Base-by-base conservation (phyloP, 2,329 filamentous ascomycete genomes). In the Cryphonectria radicalis region DNA sequence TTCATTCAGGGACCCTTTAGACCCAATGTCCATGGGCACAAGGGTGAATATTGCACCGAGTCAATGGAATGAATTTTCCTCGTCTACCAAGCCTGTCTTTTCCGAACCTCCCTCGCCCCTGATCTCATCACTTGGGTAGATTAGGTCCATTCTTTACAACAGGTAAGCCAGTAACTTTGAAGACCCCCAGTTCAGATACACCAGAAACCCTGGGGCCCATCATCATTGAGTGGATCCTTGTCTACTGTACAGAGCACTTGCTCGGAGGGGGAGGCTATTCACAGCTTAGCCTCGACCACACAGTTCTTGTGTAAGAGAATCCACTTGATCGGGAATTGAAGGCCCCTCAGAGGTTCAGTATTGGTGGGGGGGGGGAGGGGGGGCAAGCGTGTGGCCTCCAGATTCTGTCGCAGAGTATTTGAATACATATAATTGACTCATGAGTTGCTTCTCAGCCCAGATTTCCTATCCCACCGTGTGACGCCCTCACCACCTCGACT, bases 281-380 rank as follows among this genome's bases (percentile, higher is more conserved):
- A 40, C 64, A 66, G 64, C 35, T 17, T 66, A 66, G 64, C 57
- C 67, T 63, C 22, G 19, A 11, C 42, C n/a, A 14, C 43, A 28
- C 59, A 55, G 57, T 57, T 69, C 60, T 64, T 35, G 19, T 32
- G 72, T 69, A 73, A 73, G 57, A 67, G 66, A 71, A 69, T 73
- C 69, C 72, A 71, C 72, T 62, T 55, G 50, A 17, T 25, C 28
- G 22, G 67, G 65, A 65, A 64, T 63, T 57, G 62, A 63, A 57
- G 32, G 65, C 50, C 35, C 28, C 32, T 46, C 19, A 67, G 37
- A 32, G 53, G 40, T 57, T 63, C 64, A 46, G 63, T 40, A 19
- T 42, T 37, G 50, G 68, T 72, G 64, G 64, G 67, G 64, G 46
- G 67, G 28, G 46, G 68, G 70, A 60, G 64, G 67, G 67, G 46